Evolutionary conservation across 768 basidiomycete genomes (phyloP).

Genomic region (Lepiota subincarnata): DNA sequence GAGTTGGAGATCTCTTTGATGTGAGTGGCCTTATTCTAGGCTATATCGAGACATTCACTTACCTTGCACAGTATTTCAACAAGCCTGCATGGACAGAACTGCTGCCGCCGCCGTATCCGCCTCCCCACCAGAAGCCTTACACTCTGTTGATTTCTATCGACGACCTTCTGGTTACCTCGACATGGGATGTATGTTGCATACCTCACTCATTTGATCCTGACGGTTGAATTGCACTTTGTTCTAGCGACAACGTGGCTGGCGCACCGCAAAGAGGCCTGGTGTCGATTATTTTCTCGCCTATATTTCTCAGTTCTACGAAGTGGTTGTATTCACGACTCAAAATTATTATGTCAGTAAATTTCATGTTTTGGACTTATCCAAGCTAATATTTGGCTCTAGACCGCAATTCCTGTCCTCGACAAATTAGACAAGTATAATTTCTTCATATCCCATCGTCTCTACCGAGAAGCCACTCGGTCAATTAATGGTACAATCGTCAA

Average conservation of each 20-base stretch:
- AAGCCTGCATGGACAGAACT: constrained; percentile 93
- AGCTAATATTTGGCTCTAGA: constrained; percentile 40
- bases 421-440: constrained; percentile 93
- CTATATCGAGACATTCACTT: background rate
- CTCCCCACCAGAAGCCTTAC: constrained; percentile 84
- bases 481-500: constrained; percentile 84
- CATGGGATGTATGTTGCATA: constrained; percentile 82
- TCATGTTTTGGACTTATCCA: background rate
- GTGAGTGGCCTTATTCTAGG: constrained; percentile 36
- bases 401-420: constrained; percentile 82
- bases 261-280: constrained; percentile 95
- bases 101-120: constrained; percentile 79
- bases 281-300: constrained; percentile 98
- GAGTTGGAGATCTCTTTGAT: constrained; percentile 64
- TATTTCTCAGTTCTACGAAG: constrained; percentile 96
- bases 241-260: constrained; percentile 91
- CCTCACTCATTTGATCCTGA: background rate
- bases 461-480: constrained; percentile 85
- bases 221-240: background rate
- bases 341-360: constrained; percentile 69
- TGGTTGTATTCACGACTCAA: constrained; percentile 93
- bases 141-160: constrained; percentile 90
- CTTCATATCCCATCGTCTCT: constrained; percentile 86
- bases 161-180: constrained; percentile 85
- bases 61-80: constrained; percentile 67